phyloP scores from a whole-genome alignment of 2,329 filamentous ascomycete species.

The Epichloe sibirici region DNA sequence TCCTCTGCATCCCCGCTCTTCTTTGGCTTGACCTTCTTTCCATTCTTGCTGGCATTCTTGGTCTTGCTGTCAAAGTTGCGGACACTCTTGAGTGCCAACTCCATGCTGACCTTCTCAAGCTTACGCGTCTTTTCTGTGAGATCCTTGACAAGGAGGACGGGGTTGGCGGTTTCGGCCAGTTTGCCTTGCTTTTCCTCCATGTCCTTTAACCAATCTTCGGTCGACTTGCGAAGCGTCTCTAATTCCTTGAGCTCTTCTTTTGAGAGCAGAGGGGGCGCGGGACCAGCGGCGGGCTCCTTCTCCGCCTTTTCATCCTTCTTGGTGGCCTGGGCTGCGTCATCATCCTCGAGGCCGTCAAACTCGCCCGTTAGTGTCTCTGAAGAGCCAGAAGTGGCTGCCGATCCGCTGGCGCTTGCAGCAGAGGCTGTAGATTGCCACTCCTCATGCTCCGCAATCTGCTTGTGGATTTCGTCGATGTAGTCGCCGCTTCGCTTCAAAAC shows the following conservation, averaged over 20 bases:
- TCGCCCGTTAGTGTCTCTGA: constrained; percentile 39
- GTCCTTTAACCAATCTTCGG: constrained; percentile 62
- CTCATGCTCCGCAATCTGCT: constrained; percentile 58
- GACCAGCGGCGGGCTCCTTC: constrained; percentile 29
- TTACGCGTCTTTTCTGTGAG: constrained; percentile 55
- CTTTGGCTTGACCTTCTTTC: constrained; percentile 24
- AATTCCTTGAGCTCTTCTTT: constrained; percentile 58
- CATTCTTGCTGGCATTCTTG: constrained; percentile 24
- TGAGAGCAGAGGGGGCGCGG: constrained; percentile 56
- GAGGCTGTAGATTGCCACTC: constrained; percentile 40
- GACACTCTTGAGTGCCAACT: constrained; percentile 59
- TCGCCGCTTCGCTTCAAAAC: constrained; percentile 58
- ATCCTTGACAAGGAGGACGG: constrained; percentile 61
- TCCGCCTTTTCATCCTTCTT: constrained; percentile 34
- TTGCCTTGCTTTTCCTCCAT: constrained; percentile 59
- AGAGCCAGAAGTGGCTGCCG: constrained; percentile 34
- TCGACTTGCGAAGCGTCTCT: constrained; percentile 47
- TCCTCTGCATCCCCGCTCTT: constrained; percentile 22
- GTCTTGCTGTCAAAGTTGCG: constrained; percentile 31
- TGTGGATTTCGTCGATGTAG: constrained; percentile 58
- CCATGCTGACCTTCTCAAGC: constrained; percentile 57
- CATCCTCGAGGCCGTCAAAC: constrained; percentile 71
- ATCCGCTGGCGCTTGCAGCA: constrained; percentile 24
- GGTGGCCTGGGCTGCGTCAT: constrained; percentile 27
- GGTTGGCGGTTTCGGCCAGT: constrained; percentile 58